Evolutionary conservation across 305 asterid genomes (phyloP), one percentile per base, ranked within the genome.

Genomic region (Coffea humblotiana): DNA sequence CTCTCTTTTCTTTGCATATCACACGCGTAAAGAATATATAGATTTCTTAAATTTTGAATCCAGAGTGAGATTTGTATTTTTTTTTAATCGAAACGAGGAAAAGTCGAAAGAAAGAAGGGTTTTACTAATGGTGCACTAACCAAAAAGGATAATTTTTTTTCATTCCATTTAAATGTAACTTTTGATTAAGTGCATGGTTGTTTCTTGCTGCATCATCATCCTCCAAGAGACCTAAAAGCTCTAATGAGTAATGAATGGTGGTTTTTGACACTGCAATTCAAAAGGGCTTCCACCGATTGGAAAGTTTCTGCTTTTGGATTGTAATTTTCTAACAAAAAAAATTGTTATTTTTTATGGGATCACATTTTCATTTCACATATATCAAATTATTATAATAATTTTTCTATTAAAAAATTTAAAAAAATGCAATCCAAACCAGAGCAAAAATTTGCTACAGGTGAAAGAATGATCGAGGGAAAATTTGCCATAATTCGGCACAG

Each of bases 141-240:
- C 71, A 32, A 60, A 82, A 81, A 82, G 10, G 29, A 14, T 8
- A 56, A 64, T 2, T 56, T 75, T 80, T 32, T 32, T 13, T 35
- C 16, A 72, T 71, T 52, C 47, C 81, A 60, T 67, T 79, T 65
- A 76, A 81, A 83, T 37, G 75, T 69, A 74, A 63, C 66, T 60
- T 60, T n/a, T 40, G 45, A 8, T 40, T 2, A 64, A 6, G 19
- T 71, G 40, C 63, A 21, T 11, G 45, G 51, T 9, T 23, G 9
- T 47, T 71, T 60, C 16, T 61, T 71, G 82, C 29, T 74, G 32
- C 71, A 76, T 83, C 71, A 76, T 83, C 73, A 80, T 84, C 77
- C 82, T 86, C 85, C 85, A 86, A 80, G 83, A 82, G 71, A 82
- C 86, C 72, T 79, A 83, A 85, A 87, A 79, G 70, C 18, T 51